Evolutionary conservation across 2,329 filamentous ascomycete genomes (phyloP), one percentile per base, ranked within the genome.

Genomic region (Onygenales sp.): DNA sequence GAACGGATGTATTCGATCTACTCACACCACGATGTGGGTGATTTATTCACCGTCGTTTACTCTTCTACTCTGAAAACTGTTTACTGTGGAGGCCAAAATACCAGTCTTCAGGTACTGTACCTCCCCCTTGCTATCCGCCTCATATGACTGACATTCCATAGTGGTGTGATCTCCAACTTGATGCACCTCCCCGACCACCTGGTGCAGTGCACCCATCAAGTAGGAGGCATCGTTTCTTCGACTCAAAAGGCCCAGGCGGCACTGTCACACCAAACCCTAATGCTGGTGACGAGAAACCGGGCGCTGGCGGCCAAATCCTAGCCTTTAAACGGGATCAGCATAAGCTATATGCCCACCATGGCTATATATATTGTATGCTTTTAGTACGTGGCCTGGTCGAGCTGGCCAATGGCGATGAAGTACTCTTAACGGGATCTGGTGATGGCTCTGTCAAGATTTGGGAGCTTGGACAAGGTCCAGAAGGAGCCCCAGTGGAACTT

Each of bases 391-490:
- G 87, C 0, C 78, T 89, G 6, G 78, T 89, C 3, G 75, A 78
- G n/a, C 85, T 85, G 6, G 83, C 88, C 1, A 62, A 63, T 33
- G 83, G 86, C 31, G 75, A 79, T 54, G 91, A 97, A 61, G 83
- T 95, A 1, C 69, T 98, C 39, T 82, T 98, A 35, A 95, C 92
- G 0, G 93, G 91, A 7, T 91, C 89, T 38, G 94, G 93, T 35
- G 93, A 97, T 65, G 94, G 93, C 0, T 88, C 87, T 0, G 91
- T 98, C 66, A 95, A 95, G 69, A 69, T 97, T n/a, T 98, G 93
- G 93, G 81, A 80, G 51, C 77, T 95, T 13, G 71, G 81, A n/a
- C 72, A 78, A 7, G 72, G 80, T 8, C 72, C 75, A 9, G 77
- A 78, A 51, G 81, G 81, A 2, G 81, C 79, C 0, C 85, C 93